Conservation (phyloP, 1,284 basidiomycete genomes). For the Caloboletus inedulis region DNA sequence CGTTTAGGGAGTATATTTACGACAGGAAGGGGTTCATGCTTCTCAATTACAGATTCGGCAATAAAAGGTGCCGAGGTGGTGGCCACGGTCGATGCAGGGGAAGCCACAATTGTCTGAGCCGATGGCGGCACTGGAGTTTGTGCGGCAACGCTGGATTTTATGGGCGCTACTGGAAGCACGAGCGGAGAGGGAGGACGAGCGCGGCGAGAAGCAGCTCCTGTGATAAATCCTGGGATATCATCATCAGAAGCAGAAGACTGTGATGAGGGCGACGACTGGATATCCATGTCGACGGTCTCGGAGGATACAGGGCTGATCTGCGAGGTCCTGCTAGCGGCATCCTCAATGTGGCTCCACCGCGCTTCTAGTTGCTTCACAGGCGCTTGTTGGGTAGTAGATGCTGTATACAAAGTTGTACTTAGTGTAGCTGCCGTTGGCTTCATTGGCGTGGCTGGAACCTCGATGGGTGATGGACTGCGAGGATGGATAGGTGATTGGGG, state of each 20-base stretch:
- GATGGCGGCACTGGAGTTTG: constrained; percentile 20
- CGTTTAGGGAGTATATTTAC: constrained; percentile 10
- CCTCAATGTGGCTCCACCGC: constrained; percentile 23
- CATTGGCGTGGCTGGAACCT: constrained; percentile 2
- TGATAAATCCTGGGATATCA: constrained; percentile 34
- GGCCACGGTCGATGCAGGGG: constrained; percentile 21
- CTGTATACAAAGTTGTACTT: constrained; percentile 12
- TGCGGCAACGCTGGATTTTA: constrained; percentile 14
- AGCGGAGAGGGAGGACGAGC: constrained; percentile 28
- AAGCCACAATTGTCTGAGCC: constrained; percentile 17
- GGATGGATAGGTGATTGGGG: constrained; percentile 23
- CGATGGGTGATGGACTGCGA: constrained; percentile 1
- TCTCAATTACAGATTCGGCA: constrained; percentile 15
- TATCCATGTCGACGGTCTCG: constrained; percentile 34
- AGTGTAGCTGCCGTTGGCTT: constrained; percentile 2
- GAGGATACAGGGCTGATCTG: constrained; percentile 34
- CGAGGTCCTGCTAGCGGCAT: constrained; percentile 29
- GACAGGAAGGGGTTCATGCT: constrained; percentile 1
- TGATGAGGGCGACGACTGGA: constrained; percentile 34
- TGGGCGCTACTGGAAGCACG: constrained; percentile 18
- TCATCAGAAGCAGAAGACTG: constrained; percentile 23
- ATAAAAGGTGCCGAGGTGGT: constrained; percentile 9
- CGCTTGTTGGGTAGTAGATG: constrained; percentile 17
- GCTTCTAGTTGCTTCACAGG: constrained; percentile 16
- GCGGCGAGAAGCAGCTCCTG: constrained; percentile 32